Evolutionary conservation across 2,329 filamentous ascomycete genomes (phyloP).

Genomic region (Calonectria multiphialidica): DNA sequence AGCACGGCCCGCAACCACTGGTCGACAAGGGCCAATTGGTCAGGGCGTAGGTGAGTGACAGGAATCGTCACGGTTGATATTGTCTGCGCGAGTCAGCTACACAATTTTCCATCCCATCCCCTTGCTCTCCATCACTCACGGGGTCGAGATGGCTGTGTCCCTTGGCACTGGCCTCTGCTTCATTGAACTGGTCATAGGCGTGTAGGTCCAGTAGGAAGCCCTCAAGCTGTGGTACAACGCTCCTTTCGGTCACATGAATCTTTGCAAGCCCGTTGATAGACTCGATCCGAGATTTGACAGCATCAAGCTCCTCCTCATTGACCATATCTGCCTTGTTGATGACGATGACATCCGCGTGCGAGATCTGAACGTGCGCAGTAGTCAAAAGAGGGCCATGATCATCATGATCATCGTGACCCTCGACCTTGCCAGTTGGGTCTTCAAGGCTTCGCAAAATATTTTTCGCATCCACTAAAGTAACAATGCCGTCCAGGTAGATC

Average conservation of each 20-base stretch:
- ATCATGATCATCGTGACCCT: constrained; percentile 64
- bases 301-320: constrained; percentile 73
- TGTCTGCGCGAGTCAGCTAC: constrained; percentile 62
- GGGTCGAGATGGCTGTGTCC: constrained; percentile 94
- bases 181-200: constrained; percentile 87
- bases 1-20: constrained; percentile 85
- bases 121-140: constrained; percentile 59
- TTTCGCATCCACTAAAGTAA: constrained; percentile 94
- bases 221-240: constrained; percentile 84
- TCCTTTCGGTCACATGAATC: constrained; percentile 84
- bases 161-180: constrained; percentile 77
- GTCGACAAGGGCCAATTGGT: constrained; percentile 76
- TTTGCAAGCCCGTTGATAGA: constrained; percentile 93
- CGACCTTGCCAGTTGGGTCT: constrained; percentile 70
- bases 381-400: constrained; percentile 79
- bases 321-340: constrained; percentile 96
- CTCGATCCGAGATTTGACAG: constrained; percentile 77
- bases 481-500: constrained; percentile 96
- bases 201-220: constrained; percentile 91
- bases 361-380: constrained; percentile 95
- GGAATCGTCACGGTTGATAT: constrained; percentile 86
- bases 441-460: constrained; percentile 89
- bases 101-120: not conserved
- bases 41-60: constrained; percentile 68
- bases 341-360: constrained; percentile 93